A percentile compares a stretch with the other conserved stretches of the same genome.
Evolutionary conservation across 139 green algal genomes (phyloP).

Genomic region (Yamagishiella unicocca): DNA sequence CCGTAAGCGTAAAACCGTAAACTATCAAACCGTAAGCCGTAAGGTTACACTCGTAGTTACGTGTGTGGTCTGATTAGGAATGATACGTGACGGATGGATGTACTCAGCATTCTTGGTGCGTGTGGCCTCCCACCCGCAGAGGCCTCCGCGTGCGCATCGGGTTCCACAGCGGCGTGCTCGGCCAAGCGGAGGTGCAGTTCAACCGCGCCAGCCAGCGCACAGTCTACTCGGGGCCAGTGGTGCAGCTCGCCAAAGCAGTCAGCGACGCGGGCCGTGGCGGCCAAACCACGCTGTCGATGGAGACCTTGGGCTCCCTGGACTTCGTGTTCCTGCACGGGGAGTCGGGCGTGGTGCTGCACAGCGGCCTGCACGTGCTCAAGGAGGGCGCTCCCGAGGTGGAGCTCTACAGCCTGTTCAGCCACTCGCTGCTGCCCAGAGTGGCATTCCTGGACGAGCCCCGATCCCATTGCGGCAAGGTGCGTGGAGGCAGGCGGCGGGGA

Average conservation of each 20-base stretch:
- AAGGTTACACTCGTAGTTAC: no score
- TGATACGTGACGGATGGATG: no score
- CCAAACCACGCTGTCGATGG: not conserved
- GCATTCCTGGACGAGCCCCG: not conserved
- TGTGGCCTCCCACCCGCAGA: no score
- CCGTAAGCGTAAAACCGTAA: no score
- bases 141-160: slow-evolving; percentile 29
- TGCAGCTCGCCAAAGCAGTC: not conserved
- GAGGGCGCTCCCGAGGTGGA: not conserved
- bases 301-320: not conserved
- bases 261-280: not conserved
- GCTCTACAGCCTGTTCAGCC: not conserved
- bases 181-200: not conserved
- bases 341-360: not conserved
- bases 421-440: not conserved
- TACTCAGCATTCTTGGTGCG: no score
- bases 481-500: no score
- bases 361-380: not conserved
- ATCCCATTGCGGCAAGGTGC: not conserved
- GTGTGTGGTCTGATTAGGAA: no score
- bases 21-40: no score
- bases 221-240: not conserved
- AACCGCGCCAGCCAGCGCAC: slow-evolving; percentile 15
- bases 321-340: not conserved
- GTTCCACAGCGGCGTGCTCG: not conserved